These are phyloP conservation scores for Exophiala alcalophila DNA, from an alignment of 2,329 filamentous ascomycete species.

Conservation along the genomic window DNA sequence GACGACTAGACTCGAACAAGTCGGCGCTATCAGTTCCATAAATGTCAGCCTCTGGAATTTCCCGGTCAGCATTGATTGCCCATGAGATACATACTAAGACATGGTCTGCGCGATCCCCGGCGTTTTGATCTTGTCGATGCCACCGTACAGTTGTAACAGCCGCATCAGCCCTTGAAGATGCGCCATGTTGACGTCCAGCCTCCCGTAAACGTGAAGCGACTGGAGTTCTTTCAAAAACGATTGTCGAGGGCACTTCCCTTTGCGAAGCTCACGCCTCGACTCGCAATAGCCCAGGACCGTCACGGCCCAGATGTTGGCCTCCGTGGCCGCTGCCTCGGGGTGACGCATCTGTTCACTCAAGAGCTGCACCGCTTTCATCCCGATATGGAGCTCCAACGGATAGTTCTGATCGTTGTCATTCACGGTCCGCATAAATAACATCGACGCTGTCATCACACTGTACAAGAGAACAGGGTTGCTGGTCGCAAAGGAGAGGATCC, in stretches of 20 bases:
- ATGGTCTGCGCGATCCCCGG: background rate
- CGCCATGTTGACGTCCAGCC: background rate
- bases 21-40: background rate
- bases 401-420: background rate
- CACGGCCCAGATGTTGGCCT: conserved; percentile 1
- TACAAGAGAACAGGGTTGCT: no score
- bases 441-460: conserved; percentile 1
- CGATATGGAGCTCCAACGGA: background rate
- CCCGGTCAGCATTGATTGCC: no score
- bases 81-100: background rate
- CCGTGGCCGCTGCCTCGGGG: background rate
- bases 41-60: no score
- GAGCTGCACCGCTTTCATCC: background rate
- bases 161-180: background rate
- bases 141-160: conserved; percentile 34
- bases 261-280: background rate
- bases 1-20: conserved; percentile 1
- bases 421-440: conserved; percentile 1
- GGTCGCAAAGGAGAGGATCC: no score
- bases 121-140: conserved; percentile 26
- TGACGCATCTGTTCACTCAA: conserved; percentile 1
- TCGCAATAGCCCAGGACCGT: background rate
- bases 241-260: background rate
- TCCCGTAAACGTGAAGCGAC: conserved; percentile 1
- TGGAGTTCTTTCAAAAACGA: conserved; percentile 3